Evolutionary conservation across 306 rosid genomes (phyloP).

Genomic region (Cicer judaicum): DNA sequence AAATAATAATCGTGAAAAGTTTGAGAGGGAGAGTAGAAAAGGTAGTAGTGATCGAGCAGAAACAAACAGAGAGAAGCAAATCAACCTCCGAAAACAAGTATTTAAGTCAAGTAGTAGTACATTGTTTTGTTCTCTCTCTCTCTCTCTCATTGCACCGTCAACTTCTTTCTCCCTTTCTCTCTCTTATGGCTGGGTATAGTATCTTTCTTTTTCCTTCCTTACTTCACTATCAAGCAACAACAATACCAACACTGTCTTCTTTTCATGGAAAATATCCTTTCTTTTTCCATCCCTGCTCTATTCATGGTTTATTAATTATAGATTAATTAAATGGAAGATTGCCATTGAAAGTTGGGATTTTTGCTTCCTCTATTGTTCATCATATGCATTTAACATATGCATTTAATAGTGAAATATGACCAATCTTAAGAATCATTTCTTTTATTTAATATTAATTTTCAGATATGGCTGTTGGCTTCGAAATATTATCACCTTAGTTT

Average conservation of each 20-base stretch:
- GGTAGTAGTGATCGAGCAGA: no score
- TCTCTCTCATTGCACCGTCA: no score
- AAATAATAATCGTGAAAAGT: no score
- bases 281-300: conserved; percentile 17
- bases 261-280: conserved; percentile 28
- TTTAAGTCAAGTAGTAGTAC: no score
- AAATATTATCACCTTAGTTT: background rate
- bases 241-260: background rate
- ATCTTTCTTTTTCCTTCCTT: no score
- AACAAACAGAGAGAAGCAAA: no score
- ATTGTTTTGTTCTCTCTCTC: no score
- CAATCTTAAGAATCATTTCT: background rate
- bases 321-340: background rate
- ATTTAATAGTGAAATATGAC: background rate
- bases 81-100: no score
- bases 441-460: background rate
- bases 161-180: no score
- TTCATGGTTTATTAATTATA: conserved; percentile 15
- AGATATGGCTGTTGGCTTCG: background rate
- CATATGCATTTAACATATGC: no score
- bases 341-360: background rate
- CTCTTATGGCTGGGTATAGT: no score
- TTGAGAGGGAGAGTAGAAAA: no score
- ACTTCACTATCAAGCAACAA: background rate
- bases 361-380: background rate